phyloP scores from a whole-genome alignment of 331 rosid species.

The Prunus yedoensis region DNA sequence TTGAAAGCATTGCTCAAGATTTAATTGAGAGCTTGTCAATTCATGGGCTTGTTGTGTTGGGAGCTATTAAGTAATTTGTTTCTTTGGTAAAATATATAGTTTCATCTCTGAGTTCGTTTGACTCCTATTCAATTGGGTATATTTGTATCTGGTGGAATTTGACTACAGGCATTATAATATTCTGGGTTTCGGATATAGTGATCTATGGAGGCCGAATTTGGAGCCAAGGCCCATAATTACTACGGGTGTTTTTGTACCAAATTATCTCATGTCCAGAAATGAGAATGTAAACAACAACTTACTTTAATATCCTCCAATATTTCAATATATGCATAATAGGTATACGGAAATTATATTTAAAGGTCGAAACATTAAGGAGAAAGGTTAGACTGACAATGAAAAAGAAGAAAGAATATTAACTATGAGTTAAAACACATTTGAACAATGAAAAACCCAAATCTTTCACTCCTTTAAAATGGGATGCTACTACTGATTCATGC shows the following conservation, averaged over 20 bases:
- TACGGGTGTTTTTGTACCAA: not conserved
- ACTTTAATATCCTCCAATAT: not conserved
- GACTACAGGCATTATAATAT: not conserved
- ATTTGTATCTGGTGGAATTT: conserved; percentile 7
- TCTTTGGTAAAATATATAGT: not conserved
- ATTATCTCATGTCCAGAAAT: no score
- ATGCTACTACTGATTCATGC: no score
- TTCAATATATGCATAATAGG: not conserved
- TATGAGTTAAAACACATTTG: no score
- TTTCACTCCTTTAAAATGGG: no score
- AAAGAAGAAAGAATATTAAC: no score
- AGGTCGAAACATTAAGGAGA: no score
- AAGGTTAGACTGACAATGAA: no score
- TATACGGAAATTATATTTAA: no score
- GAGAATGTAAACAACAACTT: no score
- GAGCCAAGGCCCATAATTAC: conserved; percentile 45
- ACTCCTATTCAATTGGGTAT: not conserved
- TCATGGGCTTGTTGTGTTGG: not conserved
- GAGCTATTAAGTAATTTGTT: not conserved
- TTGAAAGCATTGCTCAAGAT: conserved; percentile 20
- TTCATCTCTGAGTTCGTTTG: not conserved
- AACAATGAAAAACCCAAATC: no score
- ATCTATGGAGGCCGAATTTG: conserved; percentile 59
- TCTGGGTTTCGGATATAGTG: conserved; percentile 9
- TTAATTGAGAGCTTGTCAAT: conserved; percentile 18